Base-by-base conservation (phyloP, 1,284 basidiomycete species). In the Erythrobasidium hasegawianum region DNA sequence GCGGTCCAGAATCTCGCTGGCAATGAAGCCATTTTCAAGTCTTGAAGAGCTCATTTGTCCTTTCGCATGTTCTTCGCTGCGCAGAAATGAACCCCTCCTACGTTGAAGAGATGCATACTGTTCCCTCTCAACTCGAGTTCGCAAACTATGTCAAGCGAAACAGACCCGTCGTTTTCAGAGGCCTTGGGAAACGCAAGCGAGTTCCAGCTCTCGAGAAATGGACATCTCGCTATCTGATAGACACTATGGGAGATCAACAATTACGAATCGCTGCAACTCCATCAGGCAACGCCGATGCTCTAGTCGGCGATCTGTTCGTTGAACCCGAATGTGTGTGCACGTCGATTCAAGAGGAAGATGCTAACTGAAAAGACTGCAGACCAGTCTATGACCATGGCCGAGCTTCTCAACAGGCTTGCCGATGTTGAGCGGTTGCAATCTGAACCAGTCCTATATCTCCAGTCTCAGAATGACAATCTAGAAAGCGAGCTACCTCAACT, bases 391-490 rank as follows among this genome's bases (percentile, higher is more conserved):
- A n/a, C 62, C 1, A 39, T 74, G 18, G 11, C 33, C 1, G 13
- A 40, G 5, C 67, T 74, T 1, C 45, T 73, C 2, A 13, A n/a
- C 0, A 39, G 56, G 0, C 54, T 68, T 33, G n/a, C n/a, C 43
- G 9, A 13, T 18, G 29, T 41, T 55, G 20, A 41, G 18, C 52
- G 20, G 49, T 50, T 16, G 49, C 24, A 56, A 18, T 27, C 39
- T 1, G 41, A 52, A 2, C 68, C 70, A 0, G 81, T 86, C 2
- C 78, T 81, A 68, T 95, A 94, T 76, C 80, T 95, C 5, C 92
- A 95, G 76, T 89, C 87, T 1, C 92, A 95, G 76, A 90, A 95
- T 76, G 91, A 91, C 10, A 95, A 95, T 76, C 72, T 95, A 33
- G 89, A 84, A 71, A 81, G 83, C 1, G 77, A 61, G 27, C 70